These are phyloP conservation scores for Cavenderia fasciculata DNA, from an alignment of 78 protist genomes.

Conservation along the genomic window DNA sequence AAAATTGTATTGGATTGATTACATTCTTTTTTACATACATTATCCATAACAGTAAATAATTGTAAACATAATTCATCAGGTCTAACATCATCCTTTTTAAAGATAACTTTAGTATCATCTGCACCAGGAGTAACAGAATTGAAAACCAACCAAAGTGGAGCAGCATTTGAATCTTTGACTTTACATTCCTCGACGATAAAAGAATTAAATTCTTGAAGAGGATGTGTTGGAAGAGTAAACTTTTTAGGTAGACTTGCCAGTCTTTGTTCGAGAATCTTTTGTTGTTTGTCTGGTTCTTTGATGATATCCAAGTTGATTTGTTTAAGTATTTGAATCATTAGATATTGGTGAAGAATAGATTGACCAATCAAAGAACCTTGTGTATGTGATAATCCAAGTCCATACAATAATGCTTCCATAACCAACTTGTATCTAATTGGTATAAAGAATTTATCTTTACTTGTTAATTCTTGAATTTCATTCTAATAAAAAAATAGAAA, in stretches of 20 bases:
- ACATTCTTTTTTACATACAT: not conserved
- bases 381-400: slow-evolving; percentile 41
- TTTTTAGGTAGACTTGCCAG: slow-evolving; percentile 6
- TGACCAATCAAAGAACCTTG: slow-evolving; percentile 21
- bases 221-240: slow-evolving; percentile 61
- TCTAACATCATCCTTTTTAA: slow-evolving; percentile 95
- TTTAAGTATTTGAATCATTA: slow-evolving; percentile 24
- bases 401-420: slow-evolving; percentile 55
- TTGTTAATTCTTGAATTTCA: not conserved
- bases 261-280: slow-evolving; percentile 34
- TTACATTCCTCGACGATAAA: slow-evolving; percentile 53
- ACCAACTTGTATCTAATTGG: slow-evolving; percentile 29
- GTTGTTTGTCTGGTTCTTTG: slow-evolving; percentile 58
- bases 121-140: slow-evolving; percentile 70
- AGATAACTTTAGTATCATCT: slow-evolving; percentile 75
- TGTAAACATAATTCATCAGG: slow-evolving; percentile 97
- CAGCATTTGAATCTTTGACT: slow-evolving; percentile 72
- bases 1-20: no score
- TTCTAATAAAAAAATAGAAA: no score
- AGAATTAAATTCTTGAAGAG: slow-evolving; percentile 31
- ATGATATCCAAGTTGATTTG: slow-evolving; percentile 63
- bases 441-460: not conserved
- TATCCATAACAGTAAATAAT: slow-evolving; percentile 90
- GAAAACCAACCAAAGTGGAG: slow-evolving; percentile 95
- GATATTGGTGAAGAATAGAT: slow-evolving; percentile 42